Evolutionary conservation across 768 basidiomycete species (phyloP), one percentile per base, ranked within the genome.

Genomic region (Nidularia pulvinata): DNA sequence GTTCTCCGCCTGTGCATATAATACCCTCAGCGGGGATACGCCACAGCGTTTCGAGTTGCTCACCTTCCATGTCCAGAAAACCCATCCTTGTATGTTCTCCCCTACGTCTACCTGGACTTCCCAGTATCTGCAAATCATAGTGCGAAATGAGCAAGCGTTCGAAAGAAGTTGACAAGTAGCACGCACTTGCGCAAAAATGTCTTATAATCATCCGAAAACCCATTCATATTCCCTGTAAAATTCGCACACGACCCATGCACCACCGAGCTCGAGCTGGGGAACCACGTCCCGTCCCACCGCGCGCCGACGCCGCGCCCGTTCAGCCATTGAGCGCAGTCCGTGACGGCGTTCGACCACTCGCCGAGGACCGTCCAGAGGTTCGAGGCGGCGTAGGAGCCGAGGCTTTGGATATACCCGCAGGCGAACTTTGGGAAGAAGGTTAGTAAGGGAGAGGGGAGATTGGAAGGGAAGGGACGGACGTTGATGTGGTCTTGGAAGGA

Each of bases 21-120:
- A 25, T 25, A 25, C 25, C 25, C 2, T 25, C 25, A 25, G 25
- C 25, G 25, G 4, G 25, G 25, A 25, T 25, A 25, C 13, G 14
- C 45, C 25, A 46, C 13, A 5, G 22, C 10, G 6, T 14, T 14
- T 14, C 22, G 25, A 35, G 37, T 22, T 16, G 58, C 77, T 25
- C 47, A 83, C 86, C 79, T 89, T 90, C 89, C 89, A 90, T 6
- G 88, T 83, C 87, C 88, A 89, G 58, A 78, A 88, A 4, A 88
- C 73, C 88, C 89, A 90, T 19, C 89, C 88, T 44, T 83, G 78
- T 11, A 85, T 78, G 34, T 73, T 74, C 69, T 93, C 91, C 19
- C 87, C 91, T 49, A 89, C 77, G 53, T 80, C 81, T 11, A 86
- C 83, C 68, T 93, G 92, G 4, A 84, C 85, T 62, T 94, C 91